These are phyloP conservation scores for Comarum palustre DNA, from an alignment of 306 rosid genomes.

Conservation along the genomic window DNA sequence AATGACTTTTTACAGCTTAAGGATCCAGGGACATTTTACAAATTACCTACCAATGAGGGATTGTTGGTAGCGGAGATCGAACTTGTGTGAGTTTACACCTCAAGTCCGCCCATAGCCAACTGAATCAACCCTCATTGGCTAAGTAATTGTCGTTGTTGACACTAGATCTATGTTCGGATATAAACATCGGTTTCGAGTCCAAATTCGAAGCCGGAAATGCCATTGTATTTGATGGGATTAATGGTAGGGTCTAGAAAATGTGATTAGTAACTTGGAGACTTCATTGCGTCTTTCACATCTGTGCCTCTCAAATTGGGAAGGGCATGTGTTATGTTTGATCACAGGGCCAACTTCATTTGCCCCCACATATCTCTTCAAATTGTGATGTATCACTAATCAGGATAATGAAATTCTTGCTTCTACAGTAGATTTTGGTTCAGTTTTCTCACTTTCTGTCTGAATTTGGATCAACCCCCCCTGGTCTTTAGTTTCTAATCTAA, in stretches of 20 bases:
- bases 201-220: slow-evolving; percentile 8
- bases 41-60: too few species aligned
- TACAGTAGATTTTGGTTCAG: neutral
- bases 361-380: slow-evolving; percentile 11
- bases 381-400: neutral
- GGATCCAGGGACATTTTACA: too few species aligned
- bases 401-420: neutral
- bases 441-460: neutral
- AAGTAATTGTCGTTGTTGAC: neutral
- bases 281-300: neutral
- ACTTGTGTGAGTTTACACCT: too few species aligned
- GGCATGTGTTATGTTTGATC: slow-evolving; percentile 17
- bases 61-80: too few species aligned
- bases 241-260: slow-evolving; percentile 15
- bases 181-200: neutral
- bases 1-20: too few species aligned
- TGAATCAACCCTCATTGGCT: too few species aligned
- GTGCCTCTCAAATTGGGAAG: slow-evolving; percentile 10
- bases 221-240: neutral
- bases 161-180: neutral
- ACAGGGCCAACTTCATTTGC: neutral
- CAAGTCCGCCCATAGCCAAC: too few species aligned
- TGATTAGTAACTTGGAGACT: slow-evolving; percentile 3
- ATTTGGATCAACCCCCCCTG: neutral
- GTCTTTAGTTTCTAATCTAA: neutral